A percentile compares a stretch with the other conserved stretches of the same genome.
Conservation (phyloP, 208 protist genomes). For the Wallacemonas collosoma region DNA sequence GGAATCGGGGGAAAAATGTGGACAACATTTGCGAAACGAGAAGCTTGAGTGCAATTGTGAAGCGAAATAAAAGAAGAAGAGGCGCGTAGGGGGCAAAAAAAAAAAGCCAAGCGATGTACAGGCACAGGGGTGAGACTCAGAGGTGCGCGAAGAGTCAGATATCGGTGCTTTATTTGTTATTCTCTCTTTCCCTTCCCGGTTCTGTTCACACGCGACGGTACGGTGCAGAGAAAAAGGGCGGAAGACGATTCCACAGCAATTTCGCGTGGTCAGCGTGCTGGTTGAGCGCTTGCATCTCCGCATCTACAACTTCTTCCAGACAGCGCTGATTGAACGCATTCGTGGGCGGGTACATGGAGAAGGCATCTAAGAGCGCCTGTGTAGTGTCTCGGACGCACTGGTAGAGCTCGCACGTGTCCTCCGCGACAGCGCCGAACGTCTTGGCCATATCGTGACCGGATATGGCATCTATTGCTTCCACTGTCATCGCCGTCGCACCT, state of each 20-base stretch:
- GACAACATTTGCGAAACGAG: too few species aligned
- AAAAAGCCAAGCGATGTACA: too few species aligned
- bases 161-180: too few species aligned
- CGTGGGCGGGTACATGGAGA: not conserved
- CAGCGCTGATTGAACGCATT: slow-evolving; percentile 9
- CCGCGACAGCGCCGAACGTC: slow-evolving; percentile 49
- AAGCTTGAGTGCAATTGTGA: too few species aligned
- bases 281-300: slow-evolving; percentile 32
- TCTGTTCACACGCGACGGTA: slow-evolving; percentile 14
- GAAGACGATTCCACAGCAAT: slow-evolving; percentile 38
- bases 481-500: slow-evolving; percentile 48
- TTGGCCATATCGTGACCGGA: slow-evolving; percentile 43
- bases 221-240: slow-evolving; percentile 37
- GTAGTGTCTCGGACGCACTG: slow-evolving; percentile 23
- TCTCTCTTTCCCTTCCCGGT: too few species aligned
- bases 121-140: too few species aligned
- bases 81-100: too few species aligned
- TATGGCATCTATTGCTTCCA: slow-evolving; percentile 70
- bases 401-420: slow-evolving; percentile 56
- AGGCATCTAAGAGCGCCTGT: slow-evolving; percentile 16
- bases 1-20: not conserved
- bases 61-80: too few species aligned
- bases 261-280: slow-evolving; percentile 31
- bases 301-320: slow-evolving; percentile 20
- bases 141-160: too few species aligned